Percentiles rank a stretch among this genome's conserved stretches.
phyloP scores from a whole-genome alignment of 2,329 filamentous ascomycete genomes.

The Thielaviopsis punctulata region DNA sequence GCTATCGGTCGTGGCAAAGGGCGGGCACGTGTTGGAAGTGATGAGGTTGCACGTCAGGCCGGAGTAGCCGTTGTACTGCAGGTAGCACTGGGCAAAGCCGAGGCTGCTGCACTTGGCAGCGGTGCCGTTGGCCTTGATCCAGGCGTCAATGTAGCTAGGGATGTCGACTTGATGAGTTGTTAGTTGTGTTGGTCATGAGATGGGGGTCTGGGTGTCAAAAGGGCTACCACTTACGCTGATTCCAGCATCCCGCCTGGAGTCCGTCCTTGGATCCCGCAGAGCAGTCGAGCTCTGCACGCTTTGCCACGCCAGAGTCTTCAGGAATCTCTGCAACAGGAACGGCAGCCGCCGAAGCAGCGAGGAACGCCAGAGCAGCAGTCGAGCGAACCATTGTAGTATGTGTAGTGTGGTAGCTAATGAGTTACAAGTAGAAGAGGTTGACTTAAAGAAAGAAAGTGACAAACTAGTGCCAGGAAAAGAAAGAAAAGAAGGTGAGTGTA shows the following conservation, averaged over 20 bases:
- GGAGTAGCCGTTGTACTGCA: conserved; percentile 16
- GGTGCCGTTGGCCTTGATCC: conserved; percentile 16
- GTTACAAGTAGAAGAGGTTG: too few species aligned
- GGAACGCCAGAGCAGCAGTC: not conserved
- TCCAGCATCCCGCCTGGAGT: conserved; percentile 7
- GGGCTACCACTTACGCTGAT: not conserved
- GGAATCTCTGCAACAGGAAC: not conserved
- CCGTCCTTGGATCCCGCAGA: not conserved
- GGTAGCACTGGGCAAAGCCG: conserved; percentile 17
- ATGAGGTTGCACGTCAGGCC: conserved; percentile 16
- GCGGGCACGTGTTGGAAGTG: conserved; percentile 15
- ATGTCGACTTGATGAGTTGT: conserved; percentile 12
- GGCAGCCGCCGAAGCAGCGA: not conserved
- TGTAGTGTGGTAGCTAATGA: not conserved
- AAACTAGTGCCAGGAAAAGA: too few species aligned
- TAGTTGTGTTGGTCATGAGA: not conserved
- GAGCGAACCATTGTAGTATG: conserved; percentile 2
- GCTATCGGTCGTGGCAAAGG: conserved; percentile 12
- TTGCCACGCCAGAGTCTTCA: not conserved
- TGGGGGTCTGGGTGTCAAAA: too few species aligned
- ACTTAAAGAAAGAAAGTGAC: too few species aligned
- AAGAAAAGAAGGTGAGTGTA: too few species aligned
- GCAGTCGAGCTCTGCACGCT: conserved; percentile 1
- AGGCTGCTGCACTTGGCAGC: conserved; percentile 15
- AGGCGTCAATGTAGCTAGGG: conserved; percentile 15